These are phyloP conservation scores for Takashimella koratensis DNA, from an alignment of 1,284 basidiomycete genomes.

Conservation along the genomic window DNA sequence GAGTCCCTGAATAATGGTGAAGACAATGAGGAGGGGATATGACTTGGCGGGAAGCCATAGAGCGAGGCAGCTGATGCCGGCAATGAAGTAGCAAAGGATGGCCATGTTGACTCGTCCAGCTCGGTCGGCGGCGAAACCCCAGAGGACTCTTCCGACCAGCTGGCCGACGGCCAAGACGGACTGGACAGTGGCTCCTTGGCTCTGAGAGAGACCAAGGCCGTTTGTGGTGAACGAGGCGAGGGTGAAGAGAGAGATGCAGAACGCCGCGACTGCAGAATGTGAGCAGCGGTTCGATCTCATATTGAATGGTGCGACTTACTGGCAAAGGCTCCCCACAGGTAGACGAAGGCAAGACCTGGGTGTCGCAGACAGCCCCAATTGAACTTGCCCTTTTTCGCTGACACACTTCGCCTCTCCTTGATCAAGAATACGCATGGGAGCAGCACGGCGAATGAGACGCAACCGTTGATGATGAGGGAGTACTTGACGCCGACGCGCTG, in stretches of 20 bases:
- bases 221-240: conserved; percentile 50
- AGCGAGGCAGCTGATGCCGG: conserved; percentile 46
- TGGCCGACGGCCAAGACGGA: conserved; percentile 51
- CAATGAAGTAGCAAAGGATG: conserved; percentile 44
- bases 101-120: conserved; percentile 50
- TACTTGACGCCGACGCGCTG: conserved; percentile 39
- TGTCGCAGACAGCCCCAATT: conserved; percentile 27
- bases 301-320: conserved; percentile 18
- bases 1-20: conserved; percentile 48
- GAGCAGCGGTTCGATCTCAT: background rate
- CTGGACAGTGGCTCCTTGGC: conserved; percentile 49
- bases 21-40: conserved; percentile 48
- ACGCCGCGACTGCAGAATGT: conserved; percentile 41
- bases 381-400: conserved; percentile 20
- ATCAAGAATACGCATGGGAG: conserved; percentile 42
- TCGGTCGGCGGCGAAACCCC: conserved; percentile 47
- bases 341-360: conserved; percentile 29
- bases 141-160: conserved; percentile 49
- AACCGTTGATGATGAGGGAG: conserved; percentile 47
- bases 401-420: conserved; percentile 37
- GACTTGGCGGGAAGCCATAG: conserved; percentile 49
- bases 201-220: conserved; percentile 47
- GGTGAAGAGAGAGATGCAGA: conserved; percentile 51
- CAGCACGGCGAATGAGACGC: conserved; percentile 43
- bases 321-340: conserved; percentile 23